A percentile compares a stretch with the other conserved stretches of the same genome.
phyloP scores from a whole-genome alignment of 345 rosid species.

The Eucalyptus fibrosa region DNA sequence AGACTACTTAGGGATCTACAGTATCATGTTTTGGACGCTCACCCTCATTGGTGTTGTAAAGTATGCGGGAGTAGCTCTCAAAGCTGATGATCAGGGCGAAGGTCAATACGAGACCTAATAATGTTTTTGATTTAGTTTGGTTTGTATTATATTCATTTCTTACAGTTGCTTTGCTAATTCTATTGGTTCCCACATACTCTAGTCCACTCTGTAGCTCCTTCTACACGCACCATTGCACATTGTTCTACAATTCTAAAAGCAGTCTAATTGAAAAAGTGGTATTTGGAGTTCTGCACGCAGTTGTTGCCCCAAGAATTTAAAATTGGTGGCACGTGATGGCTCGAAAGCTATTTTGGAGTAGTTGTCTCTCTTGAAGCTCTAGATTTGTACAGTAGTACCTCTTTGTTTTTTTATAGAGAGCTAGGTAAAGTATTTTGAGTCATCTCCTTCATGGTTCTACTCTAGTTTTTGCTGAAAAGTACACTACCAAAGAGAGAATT shows the following conservation, averaged over 20 bases:
- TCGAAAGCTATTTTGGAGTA: neutral
- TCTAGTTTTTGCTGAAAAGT: neutral
- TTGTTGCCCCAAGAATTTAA: neutral
- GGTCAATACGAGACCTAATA: constrained; percentile 4
- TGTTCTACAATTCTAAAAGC: neutral
- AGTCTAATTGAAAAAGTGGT: neutral
- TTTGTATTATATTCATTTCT: neutral
- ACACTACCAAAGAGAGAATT: neutral
- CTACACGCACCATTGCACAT: neutral
- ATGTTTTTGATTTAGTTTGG: neutral
- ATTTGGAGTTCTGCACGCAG: neutral
- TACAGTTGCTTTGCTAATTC: neutral
- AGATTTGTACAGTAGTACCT: neutral
- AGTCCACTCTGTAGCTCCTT: neutral
- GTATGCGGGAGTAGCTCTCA: constrained; percentile 37
- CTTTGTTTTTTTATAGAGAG: neutral
- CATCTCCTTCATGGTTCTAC: neutral
- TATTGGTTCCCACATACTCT: neutral
- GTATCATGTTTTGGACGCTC: constrained; percentile 67
- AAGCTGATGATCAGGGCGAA: constrained; percentile 69
- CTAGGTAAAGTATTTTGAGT: neutral
- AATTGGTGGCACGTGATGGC: neutral
- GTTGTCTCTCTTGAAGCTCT: neutral
- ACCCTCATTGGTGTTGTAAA: constrained; percentile 50
- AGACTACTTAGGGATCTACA: constrained; percentile 50